Evolutionary conservation across 176 grass and related monocot genomes (phyloP), one percentile per base, ranked within the genome.

Genomic region (Neostapfia colusana): DNA sequence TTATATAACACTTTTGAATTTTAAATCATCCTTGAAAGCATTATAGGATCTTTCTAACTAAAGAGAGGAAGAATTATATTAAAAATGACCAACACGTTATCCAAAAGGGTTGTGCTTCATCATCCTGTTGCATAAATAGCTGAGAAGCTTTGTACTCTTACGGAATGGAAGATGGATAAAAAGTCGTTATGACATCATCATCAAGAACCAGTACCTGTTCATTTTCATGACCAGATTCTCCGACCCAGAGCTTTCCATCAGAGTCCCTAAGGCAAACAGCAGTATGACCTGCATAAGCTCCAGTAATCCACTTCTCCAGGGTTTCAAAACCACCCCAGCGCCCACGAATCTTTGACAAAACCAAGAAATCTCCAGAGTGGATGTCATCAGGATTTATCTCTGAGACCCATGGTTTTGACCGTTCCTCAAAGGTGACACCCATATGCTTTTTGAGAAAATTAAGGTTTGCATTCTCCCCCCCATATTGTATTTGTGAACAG

Each of bases 251-350:
- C 18, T 90, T 92, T 41, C 95, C 95, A 86, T 94, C 89, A 75
- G 91, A 85, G 83, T 98, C 95, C 65, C 82, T 94, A 2, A 98
- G 73, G 81, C 79, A 98, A 84, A 98, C 87, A 20, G 95, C 91
- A 31, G 85, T 90, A 65, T 98, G 95, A 37, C 95, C 95, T 38
- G 95, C 95, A 84, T 90, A 98, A 39, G 95, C 89, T 53, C 95
- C 95, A 51, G 91, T 99, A 60, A 99, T 91, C 95, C 95, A 99
- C 80, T 99, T 99, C 83, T 99, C 95, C 28, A 99, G 70, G 18
- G 91, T 92, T 83, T 99, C 91, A 21, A 99, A 99, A 80, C 91
- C 95, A 61, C 95, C 95, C 95, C 95, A 95, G 6, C 91, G 91
- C 6, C 95, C 95, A 80, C 92, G 89, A 46, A 99, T 92, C 67